Conservation (phyloP, 495 filamentous ascomycete species). For the Neurospora sp. region DNA sequence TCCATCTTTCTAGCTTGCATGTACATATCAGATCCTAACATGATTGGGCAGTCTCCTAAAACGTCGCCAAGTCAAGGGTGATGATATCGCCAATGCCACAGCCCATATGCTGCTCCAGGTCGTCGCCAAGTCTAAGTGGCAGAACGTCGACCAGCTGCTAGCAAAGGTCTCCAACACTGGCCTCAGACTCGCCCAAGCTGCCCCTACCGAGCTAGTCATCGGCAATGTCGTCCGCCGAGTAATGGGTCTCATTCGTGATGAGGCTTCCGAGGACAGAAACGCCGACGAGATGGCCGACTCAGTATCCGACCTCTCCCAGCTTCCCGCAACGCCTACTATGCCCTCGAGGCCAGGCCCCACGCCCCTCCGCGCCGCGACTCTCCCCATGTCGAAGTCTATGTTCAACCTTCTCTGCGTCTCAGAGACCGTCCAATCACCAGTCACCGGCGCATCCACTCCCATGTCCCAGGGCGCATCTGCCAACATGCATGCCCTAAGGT, state of each 20-base stretch:
- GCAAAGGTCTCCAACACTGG: conserved; percentile 68
- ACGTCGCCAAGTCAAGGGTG: conserved; percentile 74
- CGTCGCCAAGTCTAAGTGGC: conserved; percentile 61
- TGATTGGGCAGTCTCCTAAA: conserved; percentile 60
- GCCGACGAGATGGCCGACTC: conserved; percentile 46
- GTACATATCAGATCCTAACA: background rate
- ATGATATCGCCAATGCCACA: conserved; percentile 83
- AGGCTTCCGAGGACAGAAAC: conserved; percentile 71
- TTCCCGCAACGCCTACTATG: conserved; percentile 15
- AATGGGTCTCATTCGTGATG: conserved; percentile 82
- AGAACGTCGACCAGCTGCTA: conserved; percentile 66
- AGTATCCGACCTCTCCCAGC: conserved; percentile 18
- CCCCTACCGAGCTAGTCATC: conserved; percentile 80
- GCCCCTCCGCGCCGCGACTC: conserved; percentile 40
- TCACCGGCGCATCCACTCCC: conserved; percentile 39
- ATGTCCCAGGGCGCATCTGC: conserved; percentile 22
- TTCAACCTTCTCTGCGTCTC: conserved; percentile 60
- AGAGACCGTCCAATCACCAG: conserved; percentile 10
- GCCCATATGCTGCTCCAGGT: conserved; percentile 77
- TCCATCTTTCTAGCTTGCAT: background rate
- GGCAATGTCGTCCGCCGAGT: conserved; percentile 90
- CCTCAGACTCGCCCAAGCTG: conserved; percentile 61
- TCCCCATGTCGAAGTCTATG: conserved; percentile 57
- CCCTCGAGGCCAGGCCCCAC: conserved; percentile 28
- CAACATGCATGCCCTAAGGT: conserved; percentile 53